Base-by-base conservation (phyloP, 2,329 filamentous ascomycete genomes). In the Ascochyta fabae region DNA sequence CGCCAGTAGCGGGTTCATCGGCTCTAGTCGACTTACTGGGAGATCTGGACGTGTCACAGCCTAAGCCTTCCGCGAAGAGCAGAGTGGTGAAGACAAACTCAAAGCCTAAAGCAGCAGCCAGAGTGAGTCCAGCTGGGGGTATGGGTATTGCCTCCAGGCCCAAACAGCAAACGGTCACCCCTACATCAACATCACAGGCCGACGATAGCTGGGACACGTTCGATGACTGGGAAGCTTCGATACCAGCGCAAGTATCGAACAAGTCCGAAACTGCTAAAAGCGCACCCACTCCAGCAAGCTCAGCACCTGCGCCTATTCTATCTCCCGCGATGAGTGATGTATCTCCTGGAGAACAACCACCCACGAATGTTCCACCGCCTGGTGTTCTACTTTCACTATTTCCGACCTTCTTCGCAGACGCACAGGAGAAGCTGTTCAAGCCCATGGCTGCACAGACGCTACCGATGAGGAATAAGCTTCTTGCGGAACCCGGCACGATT, bases 301-400 rank as follows among this genome's bases (percentile, higher is more conserved):
- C 49, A 9, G 39, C 57, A 23, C 56, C 60, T 44, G 48, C 60
- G 38, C 68, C 62, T 4, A 59, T 73, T 35, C 45, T 71, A 2
- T 69, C 68, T 7, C 61, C 66, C 9, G 53, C 39, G 3, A 48
- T 57, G 10, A 56, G 61, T 19, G 68, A 75, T 33, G 44, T 66
- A 29, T 48, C 61, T 44, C 63, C 70, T 13, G 66, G 62, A 27
- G 71, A 75, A 51, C 57, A 76, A 23, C 89, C 91, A 6, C 92
- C 92, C 5, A 91, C 87, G 16, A 97, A 96, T 69, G 87, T 97
- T 7, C 94, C 94, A 9, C 94, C 94, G 4, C 94, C 94, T 1
- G 91, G 91, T 0, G 83, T 96, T 19, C 80, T 98, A 13, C 82
- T 98, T 22, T 87, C 90, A 8, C 75, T 92, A 7, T 92, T 96